phyloP scores from a whole-genome alignment of 352 stramenopile species.

The Globisporangium recalcitrans region DNA sequence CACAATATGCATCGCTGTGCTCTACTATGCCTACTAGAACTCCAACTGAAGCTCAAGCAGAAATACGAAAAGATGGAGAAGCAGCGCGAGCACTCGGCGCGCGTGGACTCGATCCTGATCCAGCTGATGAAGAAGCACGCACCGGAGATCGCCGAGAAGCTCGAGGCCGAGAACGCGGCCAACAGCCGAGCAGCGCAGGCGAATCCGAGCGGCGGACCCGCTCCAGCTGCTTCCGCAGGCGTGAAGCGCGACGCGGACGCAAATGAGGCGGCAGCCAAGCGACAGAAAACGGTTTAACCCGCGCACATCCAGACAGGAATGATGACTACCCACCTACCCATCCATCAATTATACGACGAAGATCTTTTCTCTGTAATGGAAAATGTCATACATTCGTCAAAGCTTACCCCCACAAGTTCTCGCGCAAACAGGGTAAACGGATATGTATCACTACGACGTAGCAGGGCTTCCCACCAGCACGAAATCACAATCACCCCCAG shows the following conservation, averaged over 20 bases:
- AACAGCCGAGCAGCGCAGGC: slow-evolving; percentile 13
- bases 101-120: slow-evolving; percentile 78
- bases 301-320: neutral
- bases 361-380: neutral
- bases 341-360: neutral
- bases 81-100: slow-evolving; percentile 76
- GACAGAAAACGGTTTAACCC: slow-evolving; percentile 51
- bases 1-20: no score
- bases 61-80: slow-evolving; percentile 87
- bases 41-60: slow-evolving; percentile 84
- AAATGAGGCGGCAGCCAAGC: slow-evolving; percentile 29
- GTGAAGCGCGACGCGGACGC: slow-evolving; percentile 24
- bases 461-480: neutral
- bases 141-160: slow-evolving; percentile 77
- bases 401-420: neutral
- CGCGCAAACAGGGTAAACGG: neutral
- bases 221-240: neutral
- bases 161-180: slow-evolving; percentile 41
- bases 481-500: neutral
- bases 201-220: slow-evolving; percentile 4
- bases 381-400: neutral
- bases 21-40: no score
- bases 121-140: slow-evolving; percentile 84
- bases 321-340: neutral
- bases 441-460: neutral